Percentiles rank a stretch among this genome's conserved stretches.
Conservation (phyloP, 257 asterid genomes). For the Scutellaria barbata region DNA sequence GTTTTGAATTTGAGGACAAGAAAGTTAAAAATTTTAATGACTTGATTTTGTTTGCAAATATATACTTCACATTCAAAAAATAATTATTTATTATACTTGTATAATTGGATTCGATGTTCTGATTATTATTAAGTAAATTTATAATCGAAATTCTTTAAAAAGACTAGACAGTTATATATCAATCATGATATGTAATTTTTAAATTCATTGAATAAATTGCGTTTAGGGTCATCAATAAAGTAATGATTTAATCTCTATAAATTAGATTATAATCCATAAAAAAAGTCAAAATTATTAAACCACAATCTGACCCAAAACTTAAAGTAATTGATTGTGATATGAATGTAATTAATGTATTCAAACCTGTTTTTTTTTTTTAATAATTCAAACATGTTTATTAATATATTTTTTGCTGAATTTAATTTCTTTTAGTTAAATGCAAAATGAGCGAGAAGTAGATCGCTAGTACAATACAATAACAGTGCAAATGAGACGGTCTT, state of each 20-base stretch:
- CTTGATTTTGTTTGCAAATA: not conserved
- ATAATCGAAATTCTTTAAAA: not conserved
- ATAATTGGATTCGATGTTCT: conserved; percentile 9
- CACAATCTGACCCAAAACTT: conserved; percentile 4
- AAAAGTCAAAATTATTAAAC: not conserved
- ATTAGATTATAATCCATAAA: not conserved
- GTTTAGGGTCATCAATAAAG: not conserved
- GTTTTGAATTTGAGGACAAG: not conserved
- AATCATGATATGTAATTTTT: not conserved
- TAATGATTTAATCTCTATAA: not conserved
- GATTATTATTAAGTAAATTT: not conserved
- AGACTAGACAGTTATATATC: not conserved
- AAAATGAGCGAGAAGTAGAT: not conserved
- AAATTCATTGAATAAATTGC: not conserved
- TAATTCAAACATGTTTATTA: too few species aligned
- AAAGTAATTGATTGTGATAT: conserved; percentile 15
- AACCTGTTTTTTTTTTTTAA: too few species aligned
- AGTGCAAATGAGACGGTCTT: too few species aligned
- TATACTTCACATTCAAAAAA: not conserved
- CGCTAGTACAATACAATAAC: not conserved
- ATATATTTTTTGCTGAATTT: too few species aligned
- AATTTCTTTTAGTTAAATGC: not conserved
- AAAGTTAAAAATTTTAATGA: not conserved
- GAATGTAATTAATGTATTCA: not conserved
- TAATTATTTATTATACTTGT: too few species aligned